Evolutionary conservation across 1,139 yeast species (phyloP).

Genomic region (Suhomyces terraborum): DNA sequence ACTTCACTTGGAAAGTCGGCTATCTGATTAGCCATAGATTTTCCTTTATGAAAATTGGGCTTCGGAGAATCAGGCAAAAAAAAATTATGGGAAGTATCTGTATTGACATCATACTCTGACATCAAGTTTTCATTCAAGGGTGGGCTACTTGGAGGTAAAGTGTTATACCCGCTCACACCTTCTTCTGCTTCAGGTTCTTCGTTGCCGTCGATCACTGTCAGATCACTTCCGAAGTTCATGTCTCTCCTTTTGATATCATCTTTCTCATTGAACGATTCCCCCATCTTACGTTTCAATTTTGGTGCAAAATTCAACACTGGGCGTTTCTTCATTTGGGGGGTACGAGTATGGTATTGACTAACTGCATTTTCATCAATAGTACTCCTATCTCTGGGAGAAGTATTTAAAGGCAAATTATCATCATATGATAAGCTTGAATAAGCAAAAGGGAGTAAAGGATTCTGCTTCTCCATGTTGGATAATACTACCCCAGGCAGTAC

Average conservation of each 20-base stretch:
- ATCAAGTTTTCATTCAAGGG: conserved; percentile 26
- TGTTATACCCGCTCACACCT: background rate
- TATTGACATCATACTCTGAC: conserved; percentile 33
- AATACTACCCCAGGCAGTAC: conserved; percentile 1
- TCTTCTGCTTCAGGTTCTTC: conserved; percentile 18
- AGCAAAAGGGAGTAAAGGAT: conserved; percentile 50
- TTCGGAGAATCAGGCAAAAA: conserved; percentile 33
- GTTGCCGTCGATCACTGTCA: conserved; percentile 23
- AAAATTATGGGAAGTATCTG: conserved; percentile 22
- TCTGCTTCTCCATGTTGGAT: conserved; percentile 36
- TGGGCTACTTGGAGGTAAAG: conserved; percentile 39
- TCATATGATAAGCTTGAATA: conserved; percentile 32
- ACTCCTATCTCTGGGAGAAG: conserved; percentile 39
- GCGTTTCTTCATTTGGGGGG: conserved; percentile 14
- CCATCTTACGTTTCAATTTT: conserved; percentile 46
- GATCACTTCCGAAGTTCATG: conserved; percentile 19
- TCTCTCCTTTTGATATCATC: conserved; percentile 46
- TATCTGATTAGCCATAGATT: conserved; percentile 1
- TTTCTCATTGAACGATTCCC: conserved; percentile 49
- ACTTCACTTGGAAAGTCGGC: conserved; percentile 16
- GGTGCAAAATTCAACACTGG: conserved; percentile 34
- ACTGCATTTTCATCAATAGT: conserved; percentile 44
- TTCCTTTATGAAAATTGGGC: conserved; percentile 1
- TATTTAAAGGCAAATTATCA: conserved; percentile 31
- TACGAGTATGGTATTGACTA: conserved; percentile 38